Percentiles rank a stretch among this genome's conserved stretches.
phyloP scores from a whole-genome alignment of 352 stramenopile genomes.

The Albugo laibachii region DNA sequence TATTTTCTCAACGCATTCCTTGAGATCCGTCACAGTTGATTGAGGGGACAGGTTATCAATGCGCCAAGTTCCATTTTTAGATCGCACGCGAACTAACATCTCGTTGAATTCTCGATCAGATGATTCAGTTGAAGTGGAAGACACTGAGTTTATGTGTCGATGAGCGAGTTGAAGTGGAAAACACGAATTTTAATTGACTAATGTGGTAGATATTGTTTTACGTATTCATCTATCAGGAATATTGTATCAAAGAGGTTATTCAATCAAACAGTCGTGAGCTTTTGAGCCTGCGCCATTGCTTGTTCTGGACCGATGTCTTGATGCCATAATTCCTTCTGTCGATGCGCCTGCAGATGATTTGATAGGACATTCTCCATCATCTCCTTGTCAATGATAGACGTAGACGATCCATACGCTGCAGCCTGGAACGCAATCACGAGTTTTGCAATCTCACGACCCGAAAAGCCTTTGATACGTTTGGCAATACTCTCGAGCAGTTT shows the following conservation, averaged over 20 bases:
- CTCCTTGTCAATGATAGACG: slow-evolving; percentile 83
- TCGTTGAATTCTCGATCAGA: background rate
- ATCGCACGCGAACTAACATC: slow-evolving; percentile 73
- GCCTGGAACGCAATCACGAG: slow-evolving; percentile 98
- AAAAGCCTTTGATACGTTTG: slow-evolving; percentile 91
- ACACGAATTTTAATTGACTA: background rate
- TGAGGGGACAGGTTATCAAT: slow-evolving; percentile 33
- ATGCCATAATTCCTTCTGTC: slow-evolving; percentile 88
- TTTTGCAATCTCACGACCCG: slow-evolving; percentile 97
- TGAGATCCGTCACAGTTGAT: slow-evolving; percentile 50
- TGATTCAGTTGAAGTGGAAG: too few relatives aligned
- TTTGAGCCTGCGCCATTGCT: background rate
- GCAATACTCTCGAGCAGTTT: slow-evolving; percentile 85
- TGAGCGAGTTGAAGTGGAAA: too few relatives aligned
- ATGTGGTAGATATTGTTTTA: background rate
- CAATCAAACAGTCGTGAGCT: background rate
- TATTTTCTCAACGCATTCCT: slow-evolving; percentile 51
- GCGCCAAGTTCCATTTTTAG: slow-evolving; percentile 78
- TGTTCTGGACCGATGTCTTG: slow-evolving; percentile 32
- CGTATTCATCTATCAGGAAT: background rate
- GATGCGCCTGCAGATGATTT: slow-evolving; percentile 85
- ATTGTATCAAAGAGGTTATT: background rate
- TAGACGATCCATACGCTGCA: slow-evolving; percentile 90
- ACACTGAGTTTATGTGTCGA: too few relatives aligned
- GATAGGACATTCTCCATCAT: slow-evolving; percentile 88